Conservation (phyloP, 768 basidiomycete species). For the Megacollybia marginata region DNA sequence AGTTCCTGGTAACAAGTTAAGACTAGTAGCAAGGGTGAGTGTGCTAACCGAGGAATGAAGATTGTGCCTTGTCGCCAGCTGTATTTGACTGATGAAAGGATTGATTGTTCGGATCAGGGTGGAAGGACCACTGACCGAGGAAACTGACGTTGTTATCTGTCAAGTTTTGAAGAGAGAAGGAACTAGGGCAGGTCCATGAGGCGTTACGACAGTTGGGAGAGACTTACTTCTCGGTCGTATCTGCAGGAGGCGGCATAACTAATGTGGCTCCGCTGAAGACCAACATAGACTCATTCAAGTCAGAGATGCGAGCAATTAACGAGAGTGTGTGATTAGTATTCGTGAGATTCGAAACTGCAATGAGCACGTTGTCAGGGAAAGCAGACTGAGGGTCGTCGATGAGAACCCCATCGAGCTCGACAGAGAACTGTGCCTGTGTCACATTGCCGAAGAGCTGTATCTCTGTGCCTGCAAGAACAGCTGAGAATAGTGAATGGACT, state of each 20-base stretch:
- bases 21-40: constrained; percentile 14
- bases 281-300: constrained; percentile 30
- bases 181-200: constrained; percentile 12
- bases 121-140: constrained; percentile 47
- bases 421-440: constrained; percentile 32
- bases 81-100: constrained; percentile 19
- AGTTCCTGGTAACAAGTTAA: constrained; percentile 35
- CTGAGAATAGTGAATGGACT: neutral
- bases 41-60: constrained; percentile 8
- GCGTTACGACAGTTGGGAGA: neutral
- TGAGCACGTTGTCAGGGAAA: constrained; percentile 35
- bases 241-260: constrained; percentile 22
- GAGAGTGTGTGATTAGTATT: constrained; percentile 48
- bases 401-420: constrained; percentile 44
- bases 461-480: constrained; percentile 49
- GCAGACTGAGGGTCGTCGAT: constrained; percentile 14
- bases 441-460: constrained; percentile 53
- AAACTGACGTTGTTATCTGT: constrained; percentile 43
- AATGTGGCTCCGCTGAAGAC: constrained; percentile 54
- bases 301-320: constrained; percentile 38
- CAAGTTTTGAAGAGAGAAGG: constrained; percentile 27
- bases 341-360: constrained; percentile 36
- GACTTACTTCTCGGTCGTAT: constrained; percentile 24
- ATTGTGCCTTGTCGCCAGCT: constrained; percentile 21
- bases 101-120: constrained; percentile 9